Conservation (phyloP, 2,329 filamentous ascomycete genomes). For the Penicillium sp. region DNA sequence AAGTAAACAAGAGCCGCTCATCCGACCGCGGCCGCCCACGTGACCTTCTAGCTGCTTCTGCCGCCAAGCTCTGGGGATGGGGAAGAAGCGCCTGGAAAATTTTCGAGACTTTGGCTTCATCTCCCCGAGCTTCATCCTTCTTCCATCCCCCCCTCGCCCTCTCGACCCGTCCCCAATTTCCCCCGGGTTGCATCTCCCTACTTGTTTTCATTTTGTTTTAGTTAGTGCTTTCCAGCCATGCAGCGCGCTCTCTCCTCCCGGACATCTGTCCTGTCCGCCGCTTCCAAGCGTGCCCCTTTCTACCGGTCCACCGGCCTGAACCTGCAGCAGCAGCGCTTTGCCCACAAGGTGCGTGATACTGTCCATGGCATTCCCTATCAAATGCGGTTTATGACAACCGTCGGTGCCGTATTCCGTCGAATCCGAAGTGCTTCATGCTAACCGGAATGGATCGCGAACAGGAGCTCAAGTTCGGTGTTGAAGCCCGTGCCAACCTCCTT, state of each 20-base stretch:
- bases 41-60: conserved; percentile 45
- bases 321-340: conserved; percentile 89
- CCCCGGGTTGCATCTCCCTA: conserved; percentile 33
- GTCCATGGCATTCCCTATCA: conserved; percentile 1
- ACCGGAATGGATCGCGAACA: conserved; percentile 46
- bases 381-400: not conserved
- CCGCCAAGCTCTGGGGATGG: conserved; percentile 44
- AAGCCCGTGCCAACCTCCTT: conserved; percentile 82
- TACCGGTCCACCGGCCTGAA: conserved; percentile 63
- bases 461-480: conserved; percentile 98
- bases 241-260: conserved; percentile 89
- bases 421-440: conserved; percentile 18
- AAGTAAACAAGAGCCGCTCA: conserved; percentile 3
- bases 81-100: conserved; percentile 42
- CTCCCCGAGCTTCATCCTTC: conserved; percentile 31
- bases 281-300: conserved; percentile 56
- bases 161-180: conserved; percentile 29
- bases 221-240: conserved; percentile 56
- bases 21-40: conserved; percentile 34
- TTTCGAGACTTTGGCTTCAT: conserved; percentile 43
- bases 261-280: conserved; percentile 71
- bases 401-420: conserved; percentile 17
- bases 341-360: conserved; percentile 75
- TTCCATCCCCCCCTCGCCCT: conserved; percentile 24
- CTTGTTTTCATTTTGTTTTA: conserved; percentile 24